phyloP scores from a whole-genome alignment of 164 flowering plant species.

The Aristolochia californica region DNA sequence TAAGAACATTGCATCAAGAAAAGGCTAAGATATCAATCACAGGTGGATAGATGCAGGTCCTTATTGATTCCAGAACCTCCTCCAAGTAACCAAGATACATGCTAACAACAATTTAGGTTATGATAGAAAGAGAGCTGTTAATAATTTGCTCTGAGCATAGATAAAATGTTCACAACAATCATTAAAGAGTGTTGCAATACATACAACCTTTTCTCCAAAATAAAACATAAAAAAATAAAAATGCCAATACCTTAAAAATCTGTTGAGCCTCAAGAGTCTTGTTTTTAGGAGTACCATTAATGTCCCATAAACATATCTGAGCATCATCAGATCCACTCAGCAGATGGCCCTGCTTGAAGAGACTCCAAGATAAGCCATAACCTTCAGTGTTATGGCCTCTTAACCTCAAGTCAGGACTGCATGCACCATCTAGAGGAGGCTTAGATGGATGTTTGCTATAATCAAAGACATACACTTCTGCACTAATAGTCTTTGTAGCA shows the following conservation, averaged over 20 bases:
- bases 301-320: conserved; percentile 95
- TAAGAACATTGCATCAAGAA: too few relatives aligned
- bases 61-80: too few relatives aligned
- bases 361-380: conserved; percentile 95
- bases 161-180: too few relatives aligned
- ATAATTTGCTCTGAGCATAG: too few relatives aligned
- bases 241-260: conserved; percentile 56
- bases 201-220: too few relatives aligned
- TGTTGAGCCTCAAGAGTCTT: conserved; percentile 83
- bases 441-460: conserved; percentile 89
- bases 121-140: too few relatives aligned
- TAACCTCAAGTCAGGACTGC: conserved; percentile 82
- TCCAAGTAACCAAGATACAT: too few relatives aligned
- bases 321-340: conserved; percentile 98
- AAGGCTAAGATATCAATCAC: too few relatives aligned
- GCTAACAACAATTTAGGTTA: too few relatives aligned
- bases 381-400: conserved; percentile 95
- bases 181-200: too few relatives aligned
- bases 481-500: conserved; percentile 90
- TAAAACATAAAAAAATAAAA: neutral
- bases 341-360: conserved; percentile 75
- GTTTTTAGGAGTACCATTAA: conserved; percentile 72
- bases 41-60: too few relatives aligned
- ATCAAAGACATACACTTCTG: conserved; percentile 91
- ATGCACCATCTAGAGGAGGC: conserved; percentile 75